Evolutionary conservation across 2,329 filamentous ascomycete genomes (phyloP).

Genomic region (Ilyonectria destructans): DNA sequence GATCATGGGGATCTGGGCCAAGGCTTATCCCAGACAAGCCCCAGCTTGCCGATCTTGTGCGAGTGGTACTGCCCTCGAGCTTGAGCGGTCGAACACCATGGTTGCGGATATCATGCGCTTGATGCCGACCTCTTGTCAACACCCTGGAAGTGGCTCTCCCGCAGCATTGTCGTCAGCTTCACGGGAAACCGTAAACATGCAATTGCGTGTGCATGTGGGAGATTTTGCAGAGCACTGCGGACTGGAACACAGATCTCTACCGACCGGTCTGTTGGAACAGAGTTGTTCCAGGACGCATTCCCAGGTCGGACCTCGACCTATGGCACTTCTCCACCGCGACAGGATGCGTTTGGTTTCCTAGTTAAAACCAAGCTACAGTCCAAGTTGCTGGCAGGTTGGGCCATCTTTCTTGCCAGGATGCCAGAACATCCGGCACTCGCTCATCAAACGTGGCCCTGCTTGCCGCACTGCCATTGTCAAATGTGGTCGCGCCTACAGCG

Average conservation of each 20-base stretch:
- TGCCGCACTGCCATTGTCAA: constrained; percentile 78
- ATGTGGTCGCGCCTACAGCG: constrained; percentile 73
- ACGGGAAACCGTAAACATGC: neutral
- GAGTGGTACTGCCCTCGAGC: neutral
- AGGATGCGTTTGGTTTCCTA: constrained; percentile 58
- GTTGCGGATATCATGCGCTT: neutral
- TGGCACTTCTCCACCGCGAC: neutral
- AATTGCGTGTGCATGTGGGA: neutral
- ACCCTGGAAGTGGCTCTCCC: no score
- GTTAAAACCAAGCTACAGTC: constrained; percentile 94
- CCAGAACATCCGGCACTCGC: constrained; percentile 91
- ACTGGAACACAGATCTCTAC: no score
- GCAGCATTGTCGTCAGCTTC: neutral
- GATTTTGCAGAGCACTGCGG: neutral
- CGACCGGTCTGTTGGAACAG: neutral
- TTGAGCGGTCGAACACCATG: neutral
- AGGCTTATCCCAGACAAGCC: neutral
- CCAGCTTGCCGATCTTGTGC: neutral
- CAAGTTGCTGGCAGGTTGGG: constrained; percentile 92
- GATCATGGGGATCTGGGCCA: neutral
- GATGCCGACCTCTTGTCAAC: neutral
- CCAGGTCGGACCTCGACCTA: neutral
- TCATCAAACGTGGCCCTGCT: constrained; percentile 89
- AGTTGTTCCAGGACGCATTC: neutral
- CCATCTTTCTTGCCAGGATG: constrained; percentile 95